Base-by-base conservation (phyloP, 2,329 filamentous ascomycete species). In the Epichloe glyceriae region DNA sequence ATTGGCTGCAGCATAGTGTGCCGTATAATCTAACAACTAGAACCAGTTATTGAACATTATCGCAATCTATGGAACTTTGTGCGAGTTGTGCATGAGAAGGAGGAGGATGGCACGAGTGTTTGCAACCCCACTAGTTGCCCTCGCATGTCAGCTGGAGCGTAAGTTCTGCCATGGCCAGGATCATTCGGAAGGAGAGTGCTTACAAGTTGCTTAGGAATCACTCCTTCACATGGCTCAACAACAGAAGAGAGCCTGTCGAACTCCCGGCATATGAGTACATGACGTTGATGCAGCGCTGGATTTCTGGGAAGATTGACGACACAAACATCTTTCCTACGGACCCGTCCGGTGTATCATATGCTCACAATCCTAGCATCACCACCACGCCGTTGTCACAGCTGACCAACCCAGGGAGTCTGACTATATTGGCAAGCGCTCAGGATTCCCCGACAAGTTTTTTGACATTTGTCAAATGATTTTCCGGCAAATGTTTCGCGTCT, bases 401-500 rank as follows among this genome's bases (percentile, higher is more conserved):
- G 50, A 72, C 78, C 41, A 82, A 74, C 54, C 70, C 72, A 4
- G 73, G 80, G 83, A 86, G 52, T 70, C 69, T 20, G 80, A 83
- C 54, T 97, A 89, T 87, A 77, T 95, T 52, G 93, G 93, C 61
- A 95, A 94, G 72, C 80, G 86, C 45, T 93, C 87, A 54, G 91
- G 91, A 4, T 98, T 98, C 68, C 93, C 93, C 2, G 81, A 86
- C 56, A 86, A 88, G 57, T 97, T 96, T 67, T 76, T 91, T 60
- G 81, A 85, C 54, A 89, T 95, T 59, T 93, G 91, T 73, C 89
- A 94, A 73, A 85, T 85, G 57, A 93, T 96, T 62, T 91, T 96
- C 73, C 86, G 90, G 61, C 93, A 96, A 70, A 97, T 98, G 85
- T 97, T 98, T 76, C 86, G 93, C 53, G 91, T 96, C 59, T 98